A percentile compares a stretch with the other conserved stretches of the same genome.
phyloP scores from a whole-genome alignment of 1,284 basidiomycete species.

The Trichosporon ovoides region DNA sequence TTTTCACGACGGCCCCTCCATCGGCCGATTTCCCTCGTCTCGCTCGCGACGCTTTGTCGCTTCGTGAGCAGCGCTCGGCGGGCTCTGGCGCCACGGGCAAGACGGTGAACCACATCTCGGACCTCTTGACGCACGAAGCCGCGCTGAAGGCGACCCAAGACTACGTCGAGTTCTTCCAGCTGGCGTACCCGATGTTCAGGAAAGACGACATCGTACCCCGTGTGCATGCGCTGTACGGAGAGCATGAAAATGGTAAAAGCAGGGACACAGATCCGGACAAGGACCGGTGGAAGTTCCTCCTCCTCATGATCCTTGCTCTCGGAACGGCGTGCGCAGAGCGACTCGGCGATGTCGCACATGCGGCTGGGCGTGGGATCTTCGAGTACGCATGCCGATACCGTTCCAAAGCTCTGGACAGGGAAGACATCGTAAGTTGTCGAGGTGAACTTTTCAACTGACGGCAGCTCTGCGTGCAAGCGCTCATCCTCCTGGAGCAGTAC shows the following conservation, averaged over 20 bases:
- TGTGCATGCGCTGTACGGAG: constrained; percentile 26
- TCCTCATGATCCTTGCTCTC: constrained; percentile 35
- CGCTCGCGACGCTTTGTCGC: constrained; percentile 11
- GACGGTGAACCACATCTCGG: constrained; percentile 2
- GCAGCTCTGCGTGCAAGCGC: constrained; percentile 27
- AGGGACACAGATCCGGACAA: constrained; percentile 8
- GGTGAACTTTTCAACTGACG: too few relatives aligned
- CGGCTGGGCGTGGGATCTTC: constrained; percentile 16
- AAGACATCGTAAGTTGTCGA: constrained; percentile 29
- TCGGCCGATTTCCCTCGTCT: background rate
- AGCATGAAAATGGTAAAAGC: too few relatives aligned
- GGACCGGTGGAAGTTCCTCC: constrained; percentile 28
- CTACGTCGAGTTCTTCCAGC: constrained; percentile 27
- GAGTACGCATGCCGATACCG: constrained; percentile 21
- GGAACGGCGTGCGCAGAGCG: constrained; percentile 24
- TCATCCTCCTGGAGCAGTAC: constrained; percentile 30
- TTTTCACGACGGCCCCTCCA: background rate
- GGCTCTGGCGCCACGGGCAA: background rate
- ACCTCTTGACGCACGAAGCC: constrained; percentile 18
- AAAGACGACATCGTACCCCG: constrained; percentile 21
- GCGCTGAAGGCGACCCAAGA: constrained; percentile 23
- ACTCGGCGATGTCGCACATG: constrained; percentile 21
- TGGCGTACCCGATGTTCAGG: constrained; percentile 32
- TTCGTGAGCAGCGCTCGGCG: constrained; percentile 5
- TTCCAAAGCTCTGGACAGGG: constrained; percentile 20